Base-by-base conservation (phyloP, 2,329 filamentous ascomycete genomes). In the Diaporthe amygdali region DNA sequence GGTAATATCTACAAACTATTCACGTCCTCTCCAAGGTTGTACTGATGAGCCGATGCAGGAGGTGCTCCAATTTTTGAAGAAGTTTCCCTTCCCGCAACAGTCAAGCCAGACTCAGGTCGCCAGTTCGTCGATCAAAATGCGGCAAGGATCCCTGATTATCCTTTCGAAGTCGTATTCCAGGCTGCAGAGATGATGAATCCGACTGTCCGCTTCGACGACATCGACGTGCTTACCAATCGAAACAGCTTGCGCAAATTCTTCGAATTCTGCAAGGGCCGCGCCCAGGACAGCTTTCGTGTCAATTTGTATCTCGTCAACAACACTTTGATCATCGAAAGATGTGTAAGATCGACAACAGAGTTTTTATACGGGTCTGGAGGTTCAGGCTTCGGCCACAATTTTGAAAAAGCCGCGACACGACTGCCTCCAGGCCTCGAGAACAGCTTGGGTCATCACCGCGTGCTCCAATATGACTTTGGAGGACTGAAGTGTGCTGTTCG, bases 171-270 rank as follows among this genome's bases (percentile, higher is more conserved):
- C 1, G 47, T 78, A 0, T 78, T 81, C 46, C 66, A 73, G 15
- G 78, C 78, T 39, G 70, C 74, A 5, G 72, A 68, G 5, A 25
- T 66, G 12, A 78, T 77, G 75, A 74, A 73, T 6, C 75, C 76
- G 0, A 32, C 25, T 0, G 71, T 72, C 56, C 72, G 67, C 20
- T 80, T 81, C 32, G 68, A 75, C 59, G 59, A 77, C 1, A 56
- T 80, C 27, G 78, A 81, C 44, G 47, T 81, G 2, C 69, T 81
- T 3, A 61, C 74, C 25, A 78, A 79, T 51, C 76, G 78, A 5
- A 78, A 75, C 51, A 74, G 70, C 68, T 67, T 78, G 47, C 74
- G 69, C 49, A 75, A 73, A 46, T 66, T 81, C 1, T 72, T 79
- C 22, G 72, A 78, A 22, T 77, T 80, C 56, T 70, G 49, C 49